Base-by-base conservation (phyloP, 2,329 filamentous ascomycete species). In the Fusarium humuli region DNA sequence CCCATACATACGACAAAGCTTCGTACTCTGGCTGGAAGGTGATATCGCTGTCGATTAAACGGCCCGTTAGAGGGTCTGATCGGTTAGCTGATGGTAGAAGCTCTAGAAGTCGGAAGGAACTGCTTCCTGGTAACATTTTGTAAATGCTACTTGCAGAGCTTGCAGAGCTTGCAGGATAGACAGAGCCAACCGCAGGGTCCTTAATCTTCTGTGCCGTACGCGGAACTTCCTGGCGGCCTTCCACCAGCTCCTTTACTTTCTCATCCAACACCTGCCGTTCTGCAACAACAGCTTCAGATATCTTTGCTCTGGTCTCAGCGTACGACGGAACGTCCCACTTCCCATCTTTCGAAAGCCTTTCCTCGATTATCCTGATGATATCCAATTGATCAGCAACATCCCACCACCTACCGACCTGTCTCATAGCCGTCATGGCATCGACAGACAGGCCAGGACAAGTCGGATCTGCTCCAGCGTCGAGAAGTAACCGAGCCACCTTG, bases 1-100 rank as follows among this genome's bases (percentile, higher is more conserved):
- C 66, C 66, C 66, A 69, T 29, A 70, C 66, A 2, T 69, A 70
- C 2, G 66, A 69, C 0, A 69, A 18, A 0, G 66, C 66, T 40
- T 69, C 66, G 7, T 66, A 70, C 1, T 61, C 30, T 2, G 66
- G 59, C 4, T 50, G 66, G 4, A 70, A 32, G 1, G 66, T 70
- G 10, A 69, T 60, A 12, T 69, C 66, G 13, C 48, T 61, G 1
- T 70, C 30, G 0, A 69, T 10, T 0, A 69, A 4, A 5, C 20
- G 61, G 0, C 55, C 61, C 0, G 16, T n/a, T 0, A 69, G 40
- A 23, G 50, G 27, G 0, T 52, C 37, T 20, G 42, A 7, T 1
- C 22, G 27, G 0, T 34, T 57, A 2, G 9, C 13, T 0, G 66
- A 66, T 0, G 61, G 66, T 1, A 56, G 40, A 1, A 69, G n/a